phyloP scores from a whole-genome alignment of 768 basidiomycete species.

The Phlebiopsis gigantea region DNA sequence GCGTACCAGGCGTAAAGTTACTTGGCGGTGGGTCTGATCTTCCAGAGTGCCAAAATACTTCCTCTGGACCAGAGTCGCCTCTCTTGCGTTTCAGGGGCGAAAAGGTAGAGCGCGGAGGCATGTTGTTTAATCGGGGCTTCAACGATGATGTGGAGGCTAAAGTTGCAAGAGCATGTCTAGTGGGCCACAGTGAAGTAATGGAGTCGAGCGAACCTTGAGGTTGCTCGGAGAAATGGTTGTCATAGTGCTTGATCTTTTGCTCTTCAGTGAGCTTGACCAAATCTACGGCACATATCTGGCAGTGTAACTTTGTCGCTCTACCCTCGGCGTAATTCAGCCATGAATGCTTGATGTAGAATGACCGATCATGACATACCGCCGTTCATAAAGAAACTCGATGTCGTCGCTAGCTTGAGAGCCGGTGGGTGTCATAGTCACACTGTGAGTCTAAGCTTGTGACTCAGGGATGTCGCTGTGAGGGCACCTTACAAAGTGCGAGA shows the following conservation, averaged over 20 bases:
- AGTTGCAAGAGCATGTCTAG: neutral
- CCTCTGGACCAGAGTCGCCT: constrained; percentile 18
- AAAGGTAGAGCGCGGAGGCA: neutral
- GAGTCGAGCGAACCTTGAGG: constrained; percentile 5
- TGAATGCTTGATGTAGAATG: no score
- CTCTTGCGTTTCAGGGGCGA: neutral
- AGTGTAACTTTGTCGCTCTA: no score
- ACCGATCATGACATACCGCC: neutral
- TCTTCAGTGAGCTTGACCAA: constrained; percentile 32
- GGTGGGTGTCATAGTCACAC: neutral
- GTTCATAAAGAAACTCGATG: constrained; percentile 16
- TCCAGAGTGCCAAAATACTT: constrained; percentile 63
- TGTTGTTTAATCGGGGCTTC: neutral
- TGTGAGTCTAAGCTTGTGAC: no score
- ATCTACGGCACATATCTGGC: constrained; percentile 46
- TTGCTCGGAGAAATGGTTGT: constrained; percentile 36
- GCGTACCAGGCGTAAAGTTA: constrained; percentile 61
- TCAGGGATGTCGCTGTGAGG: neutral
- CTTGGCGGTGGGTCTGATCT: constrained; percentile 37
- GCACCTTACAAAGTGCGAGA: neutral
- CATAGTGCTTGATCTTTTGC: constrained; percentile 52
- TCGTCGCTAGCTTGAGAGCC: constrained; percentile 10
- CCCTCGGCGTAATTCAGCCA: no score
- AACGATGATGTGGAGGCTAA: neutral
- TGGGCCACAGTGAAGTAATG: neutral